A percentile compares a stretch with the other conserved stretches of the same genome.
phyloP scores from a whole-genome alignment of 257 asterid genomes.

The Solanum bulbocastanum region DNA sequence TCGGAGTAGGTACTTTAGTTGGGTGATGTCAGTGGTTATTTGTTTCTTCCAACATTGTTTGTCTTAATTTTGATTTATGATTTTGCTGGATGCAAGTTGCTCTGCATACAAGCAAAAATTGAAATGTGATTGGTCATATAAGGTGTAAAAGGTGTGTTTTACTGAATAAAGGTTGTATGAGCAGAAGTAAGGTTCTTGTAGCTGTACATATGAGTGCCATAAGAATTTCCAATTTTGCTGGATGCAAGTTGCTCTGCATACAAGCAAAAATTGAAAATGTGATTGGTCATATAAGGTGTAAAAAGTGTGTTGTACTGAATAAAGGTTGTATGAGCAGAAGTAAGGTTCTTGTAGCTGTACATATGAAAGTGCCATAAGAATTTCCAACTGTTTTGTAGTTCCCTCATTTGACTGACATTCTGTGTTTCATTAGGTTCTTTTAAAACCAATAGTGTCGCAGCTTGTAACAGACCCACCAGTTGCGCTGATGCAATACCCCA shows the following conservation, averaged over 20 bases:
- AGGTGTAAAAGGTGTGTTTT: not conserved
- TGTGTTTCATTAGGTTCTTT: constrained; percentile 49
- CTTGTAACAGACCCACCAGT: constrained; percentile 62
- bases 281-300: not conserved
- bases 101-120: not conserved
- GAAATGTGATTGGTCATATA: not conserved
- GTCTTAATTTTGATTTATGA: not conserved
- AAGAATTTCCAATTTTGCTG: not conserved
- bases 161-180: not conserved
- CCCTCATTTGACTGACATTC: not conserved
- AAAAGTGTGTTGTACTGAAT: not conserved
- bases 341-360: not conserved
- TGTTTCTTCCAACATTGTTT: not conserved
- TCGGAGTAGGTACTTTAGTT: not conserved
- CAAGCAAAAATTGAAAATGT: not conserved
- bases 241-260: too few relatives aligned
- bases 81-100: not conserved
- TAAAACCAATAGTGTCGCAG: constrained; percentile 81
- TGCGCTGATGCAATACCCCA: constrained; percentile 31
- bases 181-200: not conserved
- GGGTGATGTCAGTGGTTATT: not conserved
- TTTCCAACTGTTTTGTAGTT: not conserved
- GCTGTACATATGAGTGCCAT: not conserved
- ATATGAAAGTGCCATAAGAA: not conserved
- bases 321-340: not conserved